Evolutionary conservation across 768 basidiomycete species (phyloP), one percentile per base, ranked within the genome.

Genomic region (Phylloporus arenicola): DNA sequence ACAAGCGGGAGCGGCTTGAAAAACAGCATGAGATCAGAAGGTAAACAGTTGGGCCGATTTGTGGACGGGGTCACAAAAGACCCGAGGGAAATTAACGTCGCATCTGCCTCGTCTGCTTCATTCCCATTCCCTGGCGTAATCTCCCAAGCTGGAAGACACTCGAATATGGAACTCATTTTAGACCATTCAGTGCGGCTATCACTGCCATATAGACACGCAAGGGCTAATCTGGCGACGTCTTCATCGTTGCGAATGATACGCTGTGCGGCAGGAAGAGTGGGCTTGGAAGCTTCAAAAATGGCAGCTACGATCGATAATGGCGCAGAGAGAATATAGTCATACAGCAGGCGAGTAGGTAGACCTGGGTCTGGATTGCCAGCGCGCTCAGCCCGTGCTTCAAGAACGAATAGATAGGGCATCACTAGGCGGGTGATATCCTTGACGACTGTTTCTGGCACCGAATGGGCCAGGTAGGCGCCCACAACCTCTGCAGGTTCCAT

Each of bases 111-210:
- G 52, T 91, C 91, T 43, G 75, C 80, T 51, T 88, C 78, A 37
- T 77, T 75, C 42, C 84, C 80, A 35, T 75, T 78, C n/a, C 75
- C 76, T 37, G 65, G 64, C 8, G 68, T 53, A 38, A 83, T 72
- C 50, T 83, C 84, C 91, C 94, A 96, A 3, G 86, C 95, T 0
- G 95, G 95, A 29, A 98, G 75, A 63, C 94, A 99, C 64, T 99
- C 95, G 65, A 99, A 97, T 45, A 99, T 89, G 29, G 75, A 73
- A 56, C 86, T 90, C 93, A 96, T 97, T 4, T 74, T 83, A 1
- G 81, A 62, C 91, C 90, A 95, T 56, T 84, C 77, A 51, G 81
- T 74, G 30, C 84, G 69, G 48, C 78, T 78, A 52, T 82, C 77
- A 58, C 80, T 87, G 13, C 92, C 92, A 55, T 99, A 99, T 20